A percentile compares a stretch with the other conserved stretches of the same genome.
phyloP scores from a whole-genome alignment of 192 early-diverging fungal genomes.

The Mortierella alpina region DNA sequence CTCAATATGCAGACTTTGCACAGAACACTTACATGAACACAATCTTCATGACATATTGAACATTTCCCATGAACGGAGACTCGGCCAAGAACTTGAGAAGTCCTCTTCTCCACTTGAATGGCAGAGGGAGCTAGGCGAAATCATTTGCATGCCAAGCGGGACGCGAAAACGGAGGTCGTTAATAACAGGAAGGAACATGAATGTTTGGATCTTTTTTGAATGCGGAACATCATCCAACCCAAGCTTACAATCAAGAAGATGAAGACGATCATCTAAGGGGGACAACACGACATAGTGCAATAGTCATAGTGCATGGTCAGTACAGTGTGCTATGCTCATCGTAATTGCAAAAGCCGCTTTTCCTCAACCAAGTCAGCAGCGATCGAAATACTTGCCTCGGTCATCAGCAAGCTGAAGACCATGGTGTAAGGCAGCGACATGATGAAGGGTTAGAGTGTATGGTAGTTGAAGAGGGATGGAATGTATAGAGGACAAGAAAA shows the following conservation, averaged over 20 bases:
- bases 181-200: background rate
- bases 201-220: background rate
- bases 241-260: conserved; percentile 50
- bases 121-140: conserved; percentile 59
- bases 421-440: conserved; percentile 62
- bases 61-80: conserved; percentile 56
- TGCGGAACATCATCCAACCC: background rate
- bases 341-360: background rate
- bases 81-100: conserved; percentile 57
- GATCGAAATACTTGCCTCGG: conserved; percentile 50
- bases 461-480: background rate
- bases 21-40: conserved; percentile 59
- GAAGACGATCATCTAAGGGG: conserved; percentile 50
- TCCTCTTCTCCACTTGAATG: conserved; percentile 56
- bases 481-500: background rate
- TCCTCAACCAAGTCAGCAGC: background rate
- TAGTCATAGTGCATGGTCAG: background rate
- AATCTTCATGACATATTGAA: conserved; percentile 61
- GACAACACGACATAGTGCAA: background rate
- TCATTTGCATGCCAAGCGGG: background rate
- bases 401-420: conserved; percentile 55
- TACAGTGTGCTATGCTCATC: background rate
- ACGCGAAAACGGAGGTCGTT: background rate
- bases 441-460: background rate
- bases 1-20: background rate